Evolutionary conservation across 2,329 filamentous ascomycete species (phyloP), one percentile per base, ranked within the genome.

Genomic region (Colletotrichum nymphaeae): DNA sequence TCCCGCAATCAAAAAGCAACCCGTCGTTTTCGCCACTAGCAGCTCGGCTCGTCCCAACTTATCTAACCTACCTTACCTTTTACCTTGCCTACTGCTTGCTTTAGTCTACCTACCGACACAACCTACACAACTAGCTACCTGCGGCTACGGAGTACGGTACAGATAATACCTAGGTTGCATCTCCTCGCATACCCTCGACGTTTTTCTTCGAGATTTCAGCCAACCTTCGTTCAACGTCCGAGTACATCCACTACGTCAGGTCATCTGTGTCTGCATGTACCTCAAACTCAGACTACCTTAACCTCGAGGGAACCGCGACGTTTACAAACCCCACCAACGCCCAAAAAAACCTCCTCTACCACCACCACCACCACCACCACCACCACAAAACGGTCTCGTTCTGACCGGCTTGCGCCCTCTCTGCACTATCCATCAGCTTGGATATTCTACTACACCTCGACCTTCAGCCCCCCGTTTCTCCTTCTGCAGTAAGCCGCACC

Each of bases 201-300:
- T 49, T 11, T 14, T n/a, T 42, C n/a, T 19, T 32, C 24, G 28
- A 37, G 59, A 58, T 42, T 30, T 28, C 63, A 14, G 19, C 12
- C 30, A 69, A 63, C 67, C 52, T 26, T 66, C 53, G 30, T 67
- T 70, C 42, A 67, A 60, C 55, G 32, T 59, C 30, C 16, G 42
- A 56, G 46, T 71, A n/a, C 63, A 26, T 56, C 35, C 32, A 42
- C 52, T 69, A 55, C 55, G 63, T 67, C 67, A 46, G 63, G 62
- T 8, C 16, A 14, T 37, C 14, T 26, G 63, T 49, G 19, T 22
- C 42, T 49, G 52, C 63, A 28, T 26, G 37, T 59, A 24, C 19
- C 53, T 32, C 24, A 56, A 46, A 57, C 8, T 16, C 42, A 49
- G 42, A 49, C 42, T 49, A 49, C 19, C 42, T 49, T 49, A 49